phyloP scores from a whole-genome alignment of 352 stramenopile species.

The Globisporangium lucens region DNA sequence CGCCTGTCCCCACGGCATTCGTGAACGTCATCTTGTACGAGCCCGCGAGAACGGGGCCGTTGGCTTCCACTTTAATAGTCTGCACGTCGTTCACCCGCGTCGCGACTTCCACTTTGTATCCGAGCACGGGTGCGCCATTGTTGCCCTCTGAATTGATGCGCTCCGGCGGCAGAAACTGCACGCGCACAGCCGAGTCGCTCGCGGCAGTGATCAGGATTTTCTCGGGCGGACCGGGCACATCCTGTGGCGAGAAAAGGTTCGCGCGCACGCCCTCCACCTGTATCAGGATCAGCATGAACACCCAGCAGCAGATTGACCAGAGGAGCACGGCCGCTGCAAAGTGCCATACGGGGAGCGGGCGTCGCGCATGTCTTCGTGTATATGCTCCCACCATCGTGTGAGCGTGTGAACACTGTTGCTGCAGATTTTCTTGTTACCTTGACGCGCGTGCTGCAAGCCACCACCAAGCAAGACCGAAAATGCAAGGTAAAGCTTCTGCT shows the following conservation, averaged over 20 bases:
- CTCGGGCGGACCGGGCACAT: constrained; percentile 60
- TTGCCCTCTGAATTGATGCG: constrained; percentile 60
- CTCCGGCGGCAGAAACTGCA: constrained; percentile 59
- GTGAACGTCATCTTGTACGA: constrained; percentile 57
- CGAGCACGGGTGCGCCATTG: constrained; percentile 67
- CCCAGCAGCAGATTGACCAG: constrained; percentile 3
- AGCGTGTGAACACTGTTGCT: neutral
- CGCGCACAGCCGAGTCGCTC: constrained; percentile 47
- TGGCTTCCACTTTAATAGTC: constrained; percentile 58
- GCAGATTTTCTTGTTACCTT: neutral
- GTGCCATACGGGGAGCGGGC: neutral
- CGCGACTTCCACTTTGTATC: constrained; percentile 77
- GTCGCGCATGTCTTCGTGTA: neutral
- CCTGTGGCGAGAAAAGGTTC: constrained; percentile 54
- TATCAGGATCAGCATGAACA: constrained; percentile 1
- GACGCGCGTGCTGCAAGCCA: neutral
- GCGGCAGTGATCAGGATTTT: constrained; percentile 50
- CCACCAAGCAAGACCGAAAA: neutral
- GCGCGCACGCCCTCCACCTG: constrained; percentile 8
- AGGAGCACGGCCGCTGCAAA: neutral
- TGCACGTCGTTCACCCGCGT: constrained; percentile 69
- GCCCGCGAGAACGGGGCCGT: constrained; percentile 46
- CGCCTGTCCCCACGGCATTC: constrained; percentile 29
- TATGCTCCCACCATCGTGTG: neutral
- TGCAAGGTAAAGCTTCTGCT: neutral